Evolutionary conservation across 1,284 basidiomycete species (phyloP), one percentile per base, ranked within the genome.

Genomic region (Pyrrhoderma noxium): DNA sequence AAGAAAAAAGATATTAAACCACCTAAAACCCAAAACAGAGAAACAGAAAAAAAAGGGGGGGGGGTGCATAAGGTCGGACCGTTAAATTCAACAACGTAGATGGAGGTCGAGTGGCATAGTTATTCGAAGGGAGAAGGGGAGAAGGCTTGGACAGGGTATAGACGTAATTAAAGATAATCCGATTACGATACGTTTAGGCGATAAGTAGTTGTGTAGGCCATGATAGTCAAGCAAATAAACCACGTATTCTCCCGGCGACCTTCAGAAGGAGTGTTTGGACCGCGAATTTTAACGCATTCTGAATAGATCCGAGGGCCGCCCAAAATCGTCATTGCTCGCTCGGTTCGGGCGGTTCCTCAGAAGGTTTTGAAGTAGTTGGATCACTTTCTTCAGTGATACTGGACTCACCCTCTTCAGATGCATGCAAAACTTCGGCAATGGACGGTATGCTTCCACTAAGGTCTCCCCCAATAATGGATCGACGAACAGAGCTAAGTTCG

Each of bases 271-370:
- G 64, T 59, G 72, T 70, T 60, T 71, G 66, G 57, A 75, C 59
- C 52, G 74, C 58, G 47, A 67, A 65, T 60, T 73, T 61, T 56
- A 69, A 67, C 58, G 73, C 64, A 69, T 71, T 71, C 60, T 71
- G 69, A 54, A 75, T 61, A 56, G 64, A 61, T 68, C 76, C 69
- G 61, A 79, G 70, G 69, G 75, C 70, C 74, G 76, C 77, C 77
- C 77, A 73, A 67, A 67, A 73, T 70, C 75, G 72, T 79, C 77
- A 79, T 49, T 64, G 61, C 62, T 39, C 59, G 59, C 13, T 47
- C 49, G 14, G 54, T 51, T 44, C 57, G 47, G 23, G 42, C 43
- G 21, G 49, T 23, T 13, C 55, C 49, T 13, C 49, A 51, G 11
- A 36, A 25, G 27, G 34, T 19, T 36, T 43, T 59, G 60, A 51